phyloP scores from a whole-genome alignment of 139 green algal species.

The Choricystis sp. region DNA sequence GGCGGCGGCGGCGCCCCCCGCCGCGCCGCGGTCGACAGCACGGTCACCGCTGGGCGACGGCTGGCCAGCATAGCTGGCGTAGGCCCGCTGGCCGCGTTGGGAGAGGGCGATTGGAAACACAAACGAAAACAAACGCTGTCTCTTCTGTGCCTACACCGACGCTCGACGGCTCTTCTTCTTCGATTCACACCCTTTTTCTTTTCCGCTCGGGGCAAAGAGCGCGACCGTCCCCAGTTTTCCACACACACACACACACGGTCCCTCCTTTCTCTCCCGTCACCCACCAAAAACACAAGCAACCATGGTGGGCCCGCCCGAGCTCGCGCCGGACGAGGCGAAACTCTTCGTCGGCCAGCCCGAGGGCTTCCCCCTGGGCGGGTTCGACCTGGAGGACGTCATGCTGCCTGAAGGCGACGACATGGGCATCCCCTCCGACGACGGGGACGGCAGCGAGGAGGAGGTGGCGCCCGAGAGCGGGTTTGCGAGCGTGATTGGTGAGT shows the following conservation, averaged over 20 bases:
- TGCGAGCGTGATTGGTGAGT: conserved; percentile 71
- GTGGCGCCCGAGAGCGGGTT: conserved; percentile 80
- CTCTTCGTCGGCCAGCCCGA: conserved; percentile 35
- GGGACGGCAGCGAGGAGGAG: conserved; percentile 64
- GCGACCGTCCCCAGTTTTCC: no score
- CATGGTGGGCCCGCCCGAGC: background rate
- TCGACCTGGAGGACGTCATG: conserved; percentile 70
- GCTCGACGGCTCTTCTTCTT: no score
- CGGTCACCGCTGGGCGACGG: no score
- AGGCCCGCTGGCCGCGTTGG: no score
- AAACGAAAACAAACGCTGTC: no score
- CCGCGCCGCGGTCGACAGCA: no score
- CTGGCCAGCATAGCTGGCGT: no score
- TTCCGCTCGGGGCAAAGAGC: no score
- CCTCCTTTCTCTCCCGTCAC: background rate
- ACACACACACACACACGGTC: background rate
- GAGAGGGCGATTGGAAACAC: no score
- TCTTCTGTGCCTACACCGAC: no score
- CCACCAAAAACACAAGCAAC: background rate
- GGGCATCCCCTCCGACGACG: conserved; percentile 71
- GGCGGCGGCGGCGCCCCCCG: no score
- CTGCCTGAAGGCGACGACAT: conserved; percentile 80
- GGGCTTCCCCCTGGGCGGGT: conserved; percentile 70
- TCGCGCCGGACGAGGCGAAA: conserved; percentile 21
- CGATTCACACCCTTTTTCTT: no score